Base-by-base conservation (phyloP, 2,329 filamentous ascomycete genomes). In the Blastomyces silverae region DNA sequence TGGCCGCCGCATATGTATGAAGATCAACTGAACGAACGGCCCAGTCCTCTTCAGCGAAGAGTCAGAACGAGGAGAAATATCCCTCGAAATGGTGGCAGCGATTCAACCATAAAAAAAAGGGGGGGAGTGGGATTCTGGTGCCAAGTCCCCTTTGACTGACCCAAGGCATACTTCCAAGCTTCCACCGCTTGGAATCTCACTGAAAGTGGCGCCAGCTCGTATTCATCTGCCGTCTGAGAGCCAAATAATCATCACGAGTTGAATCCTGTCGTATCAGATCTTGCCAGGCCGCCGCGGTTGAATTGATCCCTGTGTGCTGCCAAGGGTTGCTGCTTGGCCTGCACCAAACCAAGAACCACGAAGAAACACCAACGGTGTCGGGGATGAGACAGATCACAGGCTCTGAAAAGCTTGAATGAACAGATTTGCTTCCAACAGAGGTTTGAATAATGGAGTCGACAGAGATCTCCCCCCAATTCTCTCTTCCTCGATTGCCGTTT, bases 221-320 rank as follows among this genome's bases (percentile, higher is more conserved):
- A 50, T 50, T 25, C 20, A 50, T 50, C 44, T 20, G n/a, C 20
- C 46, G 3, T n/a, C 6, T 20, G 8, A 22, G 46, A 8, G 17
- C 46, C 46, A 13, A 22, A 3, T n/a, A n/a, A n/a, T n/a, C n/a
- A n/a, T n/a, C n/a, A n/a, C 2, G n/a, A 4, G n/a, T n/a, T 22
- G 46, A 50, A 50, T 50, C 46, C 46, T 48, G 46, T n/a, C 46
- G 46, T 48, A 48, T 48, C 46, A 48, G n/a, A 48, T 48, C 46
- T n/a, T 48, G 46, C 46, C 46, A 22, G 46, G 46, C 46, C 3
- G 46, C 46, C 10, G 6, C n/a, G 4, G 5, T 10, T 8, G n/a
- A 22, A 10, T 48, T 22, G n/a, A 20, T n/a, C 20, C 20, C n/a
- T 48, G 20, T 22, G 46, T 3, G 20, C n/a, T 10, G 46, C 46